These are phyloP conservation scores for Cucumis cinereus DNA, from an alignment of 306 rosid species.

Conservation along the genomic window DNA sequence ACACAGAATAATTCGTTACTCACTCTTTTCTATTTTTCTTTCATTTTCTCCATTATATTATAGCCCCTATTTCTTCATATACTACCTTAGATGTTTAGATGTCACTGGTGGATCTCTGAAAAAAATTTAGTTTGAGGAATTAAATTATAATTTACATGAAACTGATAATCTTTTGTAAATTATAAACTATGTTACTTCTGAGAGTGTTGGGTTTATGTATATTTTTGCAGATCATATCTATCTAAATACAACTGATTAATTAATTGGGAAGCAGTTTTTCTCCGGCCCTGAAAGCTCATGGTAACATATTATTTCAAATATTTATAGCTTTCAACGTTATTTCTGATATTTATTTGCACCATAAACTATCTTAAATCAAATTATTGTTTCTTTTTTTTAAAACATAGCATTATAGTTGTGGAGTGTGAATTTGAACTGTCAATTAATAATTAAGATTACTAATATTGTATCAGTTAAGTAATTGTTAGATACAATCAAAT, in stretches of 20 bases:
- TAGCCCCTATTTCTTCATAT: not conserved
- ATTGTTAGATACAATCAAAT: not conserved
- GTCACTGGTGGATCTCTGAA: not conserved
- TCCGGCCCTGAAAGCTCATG: not conserved
- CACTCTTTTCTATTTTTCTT: constrained; percentile 4
- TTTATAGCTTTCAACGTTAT: not conserved
- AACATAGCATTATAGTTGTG: not conserved
- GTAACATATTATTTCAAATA: not conserved
- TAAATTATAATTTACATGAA: not conserved
- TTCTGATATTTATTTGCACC: not conserved
- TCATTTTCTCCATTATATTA: not conserved
- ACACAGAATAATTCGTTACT: not conserved
- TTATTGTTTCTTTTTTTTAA: not conserved
- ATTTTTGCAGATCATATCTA: not conserved
- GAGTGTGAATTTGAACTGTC: not conserved
- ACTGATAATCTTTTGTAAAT: not conserved
- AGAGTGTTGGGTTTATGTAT: constrained; percentile 1
- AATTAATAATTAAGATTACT: not conserved
- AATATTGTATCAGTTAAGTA: not conserved
- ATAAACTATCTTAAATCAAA: not conserved
- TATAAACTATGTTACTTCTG: not conserved
- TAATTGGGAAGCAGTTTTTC: not conserved
- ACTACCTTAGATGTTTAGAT: not conserved
- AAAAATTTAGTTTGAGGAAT: not conserved
- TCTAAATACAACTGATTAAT: not conserved